A percentile compares a stretch with the other conserved stretches of the same genome.
Conservation (phyloP, 2,329 filamentous ascomycete genomes). For the Dothistroma pini region DNA sequence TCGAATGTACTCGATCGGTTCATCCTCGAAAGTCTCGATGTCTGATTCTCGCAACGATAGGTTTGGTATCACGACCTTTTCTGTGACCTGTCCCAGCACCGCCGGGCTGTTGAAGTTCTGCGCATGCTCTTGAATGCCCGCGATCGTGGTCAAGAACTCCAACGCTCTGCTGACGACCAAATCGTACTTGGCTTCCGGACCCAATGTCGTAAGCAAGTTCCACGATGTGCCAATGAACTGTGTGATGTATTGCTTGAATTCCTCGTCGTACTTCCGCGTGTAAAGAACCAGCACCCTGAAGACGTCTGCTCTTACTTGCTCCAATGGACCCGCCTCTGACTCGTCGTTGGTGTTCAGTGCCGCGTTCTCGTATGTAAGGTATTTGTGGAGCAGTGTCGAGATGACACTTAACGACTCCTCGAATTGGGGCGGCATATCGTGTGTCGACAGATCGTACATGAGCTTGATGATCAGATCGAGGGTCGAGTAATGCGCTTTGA, state of each 20-base stretch:
- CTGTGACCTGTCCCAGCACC: conserved; percentile 79
- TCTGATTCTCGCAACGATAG: conserved; percentile 89
- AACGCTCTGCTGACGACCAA: conserved; percentile 90
- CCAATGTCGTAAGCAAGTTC: conserved; percentile 82
- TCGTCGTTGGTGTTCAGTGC: conserved; percentile 81
- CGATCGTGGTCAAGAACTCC: conserved; percentile 89
- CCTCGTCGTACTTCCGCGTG: conserved; percentile 92
- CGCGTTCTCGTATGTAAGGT: conserved; percentile 84
- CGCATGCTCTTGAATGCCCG: conserved; percentile 72
- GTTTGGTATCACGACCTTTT: conserved; percentile 94
- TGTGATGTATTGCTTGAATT: conserved; percentile 73
- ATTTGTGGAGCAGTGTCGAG: conserved; percentile 80
- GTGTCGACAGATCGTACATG: conserved; percentile 94
- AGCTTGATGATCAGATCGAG: conserved; percentile 88
- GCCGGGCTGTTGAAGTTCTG: conserved; percentile 78
- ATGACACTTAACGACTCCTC: conserved; percentile 81
- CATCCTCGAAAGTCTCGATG: conserved; percentile 93
- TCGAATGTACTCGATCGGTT: conserved; percentile 97
- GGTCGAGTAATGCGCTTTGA: conserved; percentile 77
- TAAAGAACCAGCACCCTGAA: conserved; percentile 89
- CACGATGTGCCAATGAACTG: conserved; percentile 88
- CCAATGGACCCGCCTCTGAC: conserved; percentile 76
- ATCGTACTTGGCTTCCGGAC: conserved; percentile 88
- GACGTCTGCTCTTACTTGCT: conserved; percentile 87
- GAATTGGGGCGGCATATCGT: conserved; percentile 91